phyloP scores from a whole-genome alignment of 768 basidiomycete species.

The Wakefieldia striispora region DNA sequence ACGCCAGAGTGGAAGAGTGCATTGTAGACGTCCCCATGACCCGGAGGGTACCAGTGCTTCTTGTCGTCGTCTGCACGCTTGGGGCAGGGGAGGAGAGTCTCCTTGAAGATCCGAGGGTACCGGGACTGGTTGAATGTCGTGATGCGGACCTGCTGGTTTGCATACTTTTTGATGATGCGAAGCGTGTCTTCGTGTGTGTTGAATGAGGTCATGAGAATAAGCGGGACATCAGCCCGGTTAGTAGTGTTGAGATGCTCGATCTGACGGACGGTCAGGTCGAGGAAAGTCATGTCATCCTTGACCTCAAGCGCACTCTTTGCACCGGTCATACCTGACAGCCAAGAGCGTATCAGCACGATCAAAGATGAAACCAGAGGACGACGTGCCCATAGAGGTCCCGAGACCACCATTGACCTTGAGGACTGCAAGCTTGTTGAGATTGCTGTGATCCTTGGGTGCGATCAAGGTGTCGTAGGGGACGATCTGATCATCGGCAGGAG shows the following conservation, averaged over 20 bases:
- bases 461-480: conserved; percentile 54
- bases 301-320: conserved; percentile 77
- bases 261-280: conserved; percentile 62
- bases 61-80: conserved; percentile 58
- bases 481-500: conserved; percentile 63
- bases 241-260: conserved; percentile 69
- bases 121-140: conserved; percentile 72
- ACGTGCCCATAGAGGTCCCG: conserved; percentile 60
- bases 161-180: conserved; percentile 78
- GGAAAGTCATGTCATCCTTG: conserved; percentile 68
- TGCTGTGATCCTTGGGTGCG: conserved; percentile 41
- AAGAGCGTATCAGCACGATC: conserved; percentile 1
- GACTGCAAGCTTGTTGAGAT: conserved; percentile 70
- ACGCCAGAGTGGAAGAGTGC: conserved; percentile 69
- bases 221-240: conserved; percentile 65
- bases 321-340: conserved; percentile 46
- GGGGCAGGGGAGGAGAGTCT: conserved; percentile 63
- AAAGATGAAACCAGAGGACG: background rate
- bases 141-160: conserved; percentile 74
- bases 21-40: conserved; percentile 75
- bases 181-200: conserved; percentile 79
- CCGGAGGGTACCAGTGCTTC: conserved; percentile 74
- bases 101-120: conserved; percentile 72
- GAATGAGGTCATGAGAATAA: conserved; percentile 82
- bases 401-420: conserved; percentile 79